A percentile compares a stretch with the other conserved stretches of the same genome.
These are phyloP conservation scores for Phialophora macrospora DNA, from an alignment of 2,329 filamentous ascomycete species.

Conservation along the genomic window DNA sequence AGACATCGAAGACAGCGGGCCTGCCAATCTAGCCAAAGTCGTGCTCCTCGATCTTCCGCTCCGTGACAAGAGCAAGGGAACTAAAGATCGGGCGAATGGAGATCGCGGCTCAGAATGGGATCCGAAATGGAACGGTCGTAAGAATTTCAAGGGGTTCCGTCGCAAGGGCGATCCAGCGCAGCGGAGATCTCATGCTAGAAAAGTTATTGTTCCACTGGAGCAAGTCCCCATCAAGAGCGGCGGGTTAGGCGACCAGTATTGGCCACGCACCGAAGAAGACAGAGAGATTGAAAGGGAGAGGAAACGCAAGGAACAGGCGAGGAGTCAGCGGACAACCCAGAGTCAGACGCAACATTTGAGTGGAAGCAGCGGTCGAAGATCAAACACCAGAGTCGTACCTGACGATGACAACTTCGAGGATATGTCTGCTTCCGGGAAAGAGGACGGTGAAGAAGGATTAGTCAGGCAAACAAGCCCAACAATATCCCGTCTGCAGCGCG, in stretches of 20 bases:
- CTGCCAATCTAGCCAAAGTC: conserved; percentile 69
- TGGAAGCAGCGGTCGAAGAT: conserved; percentile 26
- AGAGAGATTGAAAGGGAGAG: conserved; percentile 40
- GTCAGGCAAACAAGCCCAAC: conserved; percentile 22
- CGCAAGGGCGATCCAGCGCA: conserved; percentile 58
- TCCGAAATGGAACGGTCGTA: conserved; percentile 86
- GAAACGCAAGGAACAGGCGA: conserved; percentile 42
- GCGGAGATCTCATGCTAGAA: conserved; percentile 42
- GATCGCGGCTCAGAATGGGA: conserved; percentile 73
- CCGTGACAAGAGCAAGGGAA: conserved; percentile 43
- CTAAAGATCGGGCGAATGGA: conserved; percentile 30
- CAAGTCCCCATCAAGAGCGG: conserved; percentile 73
- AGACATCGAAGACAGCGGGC: conserved; percentile 68
- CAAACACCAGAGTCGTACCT: conserved; percentile 22
- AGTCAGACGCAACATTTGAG: conserved; percentile 35
- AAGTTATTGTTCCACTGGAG: conserved; percentile 72
- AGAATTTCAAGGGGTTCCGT: conserved; percentile 92
- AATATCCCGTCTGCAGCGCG: conserved; percentile 32
- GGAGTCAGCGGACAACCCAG: conserved; percentile 35
- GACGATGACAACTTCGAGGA: conserved; percentile 42
- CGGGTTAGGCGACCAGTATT: conserved; percentile 77
- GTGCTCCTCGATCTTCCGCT: conserved; percentile 72
- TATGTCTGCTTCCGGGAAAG: conserved; percentile 1
- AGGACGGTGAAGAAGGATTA: conserved; percentile 21
- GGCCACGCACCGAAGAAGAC: conserved; percentile 54